Percentiles rank a stretch among this genome's conserved stretches.
phyloP scores from a whole-genome alignment of 352 stramenopile species.

The Elongisporangium undulatum region DNA sequence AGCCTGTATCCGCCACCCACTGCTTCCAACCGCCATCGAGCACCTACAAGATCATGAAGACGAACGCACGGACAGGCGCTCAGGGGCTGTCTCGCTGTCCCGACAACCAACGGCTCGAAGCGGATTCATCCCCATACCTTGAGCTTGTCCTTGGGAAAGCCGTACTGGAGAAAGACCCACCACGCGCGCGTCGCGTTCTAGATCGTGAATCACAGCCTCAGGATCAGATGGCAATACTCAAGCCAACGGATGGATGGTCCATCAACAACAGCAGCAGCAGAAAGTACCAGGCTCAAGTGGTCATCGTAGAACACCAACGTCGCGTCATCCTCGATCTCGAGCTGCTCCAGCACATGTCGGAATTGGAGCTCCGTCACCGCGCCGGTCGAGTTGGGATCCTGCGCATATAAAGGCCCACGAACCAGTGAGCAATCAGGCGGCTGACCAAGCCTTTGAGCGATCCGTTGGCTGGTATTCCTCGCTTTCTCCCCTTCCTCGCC shows the following conservation, averaged over 20 bases:
- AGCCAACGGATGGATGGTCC: not conserved
- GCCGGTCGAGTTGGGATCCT: constrained; percentile 24
- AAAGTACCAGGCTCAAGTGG: constrained; percentile 48
- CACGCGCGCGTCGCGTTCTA: constrained; percentile 66
- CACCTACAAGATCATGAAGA: constrained; percentile 21
- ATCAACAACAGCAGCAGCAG: not conserved
- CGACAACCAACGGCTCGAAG: not conserved
- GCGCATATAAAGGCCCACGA: not conserved
- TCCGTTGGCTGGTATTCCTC: not conserved
- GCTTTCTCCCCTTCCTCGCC: not conserved
- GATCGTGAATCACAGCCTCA: not conserved
- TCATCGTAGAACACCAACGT: constrained; percentile 83
- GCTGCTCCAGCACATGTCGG: constrained; percentile 27
- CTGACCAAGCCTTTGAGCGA: not conserved
- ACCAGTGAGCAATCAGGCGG: not conserved
- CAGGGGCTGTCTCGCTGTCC: constrained; percentile 1
- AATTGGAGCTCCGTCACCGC: constrained; percentile 44
- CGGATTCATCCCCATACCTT: constrained; percentile 27
- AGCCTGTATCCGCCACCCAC: constrained; percentile 45
- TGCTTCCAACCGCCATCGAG: constrained; percentile 69
- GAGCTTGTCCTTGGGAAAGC: constrained; percentile 64
- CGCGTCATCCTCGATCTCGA: constrained; percentile 38
- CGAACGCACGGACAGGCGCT: not conserved
- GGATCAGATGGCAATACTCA: not conserved
- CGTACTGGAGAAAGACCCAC: constrained; percentile 80